Evolutionary conservation across 805 yeast species (phyloP).

Genomic region (Ogataea methylovora): DNA sequence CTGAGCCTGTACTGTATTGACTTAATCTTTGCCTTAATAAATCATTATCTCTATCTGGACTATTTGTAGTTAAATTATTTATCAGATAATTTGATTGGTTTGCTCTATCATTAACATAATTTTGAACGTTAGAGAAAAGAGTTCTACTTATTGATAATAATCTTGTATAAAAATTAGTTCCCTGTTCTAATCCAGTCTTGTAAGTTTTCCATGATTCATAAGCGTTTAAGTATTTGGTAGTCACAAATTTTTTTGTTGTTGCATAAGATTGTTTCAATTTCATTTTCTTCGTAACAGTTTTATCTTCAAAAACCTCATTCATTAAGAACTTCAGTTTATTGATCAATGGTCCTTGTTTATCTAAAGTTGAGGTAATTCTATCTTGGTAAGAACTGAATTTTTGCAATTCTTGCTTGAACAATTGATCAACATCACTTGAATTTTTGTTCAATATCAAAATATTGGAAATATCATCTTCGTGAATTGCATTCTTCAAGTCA

Average conservation of each 20-base stretch:
- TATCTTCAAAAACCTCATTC: slow-evolving; percentile 36
- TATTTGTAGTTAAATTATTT: slow-evolving; percentile 7
- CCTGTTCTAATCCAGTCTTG: slow-evolving; percentile 51
- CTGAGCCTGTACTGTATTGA: slow-evolving; percentile 9
- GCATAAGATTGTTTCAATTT: slow-evolving; percentile 33
- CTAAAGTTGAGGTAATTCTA: slow-evolving; percentile 61
- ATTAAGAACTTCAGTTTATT: slow-evolving; percentile 34
- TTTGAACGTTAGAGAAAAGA: slow-evolving; percentile 18
- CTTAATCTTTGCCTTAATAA: slow-evolving; percentile 11
- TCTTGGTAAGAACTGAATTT: slow-evolving; percentile 67
- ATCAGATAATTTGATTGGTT: slow-evolving; percentile 16
- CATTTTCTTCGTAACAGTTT: slow-evolving; percentile 36
- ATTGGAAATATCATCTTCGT: slow-evolving; percentile 78
- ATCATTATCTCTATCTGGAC: slow-evolving; percentile 15
- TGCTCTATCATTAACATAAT: slow-evolving; percentile 20
- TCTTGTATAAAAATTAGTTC: slow-evolving; percentile 55
- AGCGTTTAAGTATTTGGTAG: slow-evolving; percentile 38
- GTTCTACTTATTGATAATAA: slow-evolving; percentile 29
- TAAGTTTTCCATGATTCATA: slow-evolving; percentile 53
- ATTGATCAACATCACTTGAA: slow-evolving; percentile 26
- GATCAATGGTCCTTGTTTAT: slow-evolving; percentile 50
- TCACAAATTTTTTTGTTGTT: slow-evolving; percentile 28
- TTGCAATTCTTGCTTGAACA: slow-evolving; percentile 65
- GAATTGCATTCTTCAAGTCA: slow-evolving; percentile 63
- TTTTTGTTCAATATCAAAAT: slow-evolving; percentile 59